Evolutionary conservation across 495 filamentous ascomycete genomes (phyloP), one percentile per base, ranked within the genome.

Genomic region (Talaromyces nanjingensis): DNA sequence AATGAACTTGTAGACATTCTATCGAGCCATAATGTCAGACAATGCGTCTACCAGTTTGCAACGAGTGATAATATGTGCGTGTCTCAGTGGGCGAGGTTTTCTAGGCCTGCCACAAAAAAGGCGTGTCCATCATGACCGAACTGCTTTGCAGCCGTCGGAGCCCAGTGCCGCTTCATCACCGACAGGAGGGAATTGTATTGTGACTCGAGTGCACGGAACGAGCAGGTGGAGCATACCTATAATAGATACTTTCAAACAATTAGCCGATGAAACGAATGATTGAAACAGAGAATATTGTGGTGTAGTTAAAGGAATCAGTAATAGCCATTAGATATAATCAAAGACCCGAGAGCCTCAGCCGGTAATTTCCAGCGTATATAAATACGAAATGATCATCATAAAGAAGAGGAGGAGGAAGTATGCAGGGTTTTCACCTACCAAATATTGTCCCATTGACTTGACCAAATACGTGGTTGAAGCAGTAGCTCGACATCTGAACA

Each of bases 311-410:
- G 14, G 22, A 61, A 71, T 96, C 93, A 97, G 93, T 87, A 81
- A 87, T 83, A 96, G 91, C 91, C 91, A 89, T 84, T 73, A 29
- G 25, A 77, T 96, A 78, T 92, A 91, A 83, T 89, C 92, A 90
- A 83, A 71, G 82, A 84, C 83, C 78, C 72, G 69, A 79, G 80
- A 82, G 84, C 77, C 85, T 98, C 91, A 86, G 93, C 89, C 93
- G 93, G 93, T 98, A 98, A 98, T 97, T 98, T 96, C 92, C 92
- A 96, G 91, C 91, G 91, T 96, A 93, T 91, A 86, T 83, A 72
- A 37, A 80, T 86, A 87, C 81, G 79, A 86, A 81, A 81, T 80
- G 84, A 83, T 91, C 91, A 96, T 97, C 93, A 93, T 86, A 68
- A 42, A 58, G 9, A 59, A 9, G 27, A 37, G n/a, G 34, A 37